Percentiles rank a stretch among this genome's conserved stretches.
Conservation (phyloP, 257 asterid genomes). For the Solanum medicagineum region DNA sequence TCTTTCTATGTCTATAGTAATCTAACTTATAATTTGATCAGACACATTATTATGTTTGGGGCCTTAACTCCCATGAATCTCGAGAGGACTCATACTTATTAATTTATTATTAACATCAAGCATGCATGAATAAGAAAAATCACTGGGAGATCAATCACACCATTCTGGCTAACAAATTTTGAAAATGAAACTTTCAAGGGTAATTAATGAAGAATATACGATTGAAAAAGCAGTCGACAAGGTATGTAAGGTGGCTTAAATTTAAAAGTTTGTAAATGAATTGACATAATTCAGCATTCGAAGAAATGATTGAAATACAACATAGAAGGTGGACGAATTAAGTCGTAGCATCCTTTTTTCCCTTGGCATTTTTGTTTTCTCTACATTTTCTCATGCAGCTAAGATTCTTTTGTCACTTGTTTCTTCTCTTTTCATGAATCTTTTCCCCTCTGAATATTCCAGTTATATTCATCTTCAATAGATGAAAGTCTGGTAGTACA, state of each 20-base stretch:
- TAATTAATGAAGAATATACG: not conserved
- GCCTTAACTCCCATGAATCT: not conserved
- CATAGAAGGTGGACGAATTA: not conserved
- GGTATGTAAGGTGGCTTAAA: not conserved
- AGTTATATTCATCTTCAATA: not conserved
- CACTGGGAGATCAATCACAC: not conserved
- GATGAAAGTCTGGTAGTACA: not conserved
- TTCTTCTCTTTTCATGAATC: not conserved
- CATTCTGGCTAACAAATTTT: not conserved
- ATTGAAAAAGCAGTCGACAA: not conserved
- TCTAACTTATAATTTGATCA: not conserved
- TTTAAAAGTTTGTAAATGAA: not conserved
- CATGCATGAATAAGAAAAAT: not conserved
- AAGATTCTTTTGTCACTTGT: not conserved
- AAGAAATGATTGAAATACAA: not conserved
- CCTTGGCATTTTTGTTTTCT: not conserved
- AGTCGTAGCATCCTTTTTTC: not conserved
- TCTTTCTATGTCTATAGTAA: not conserved
- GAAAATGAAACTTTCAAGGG: not conserved
- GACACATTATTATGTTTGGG: not conserved
- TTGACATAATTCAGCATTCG: not conserved
- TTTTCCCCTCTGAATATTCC: not conserved
- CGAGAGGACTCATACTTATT: not conserved
- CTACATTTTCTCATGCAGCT: not conserved
- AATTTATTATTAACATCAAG: not conserved